Base-by-base conservation (phyloP, 352 stramenopile genomes). In the Plasmopara muralis region DNA sequence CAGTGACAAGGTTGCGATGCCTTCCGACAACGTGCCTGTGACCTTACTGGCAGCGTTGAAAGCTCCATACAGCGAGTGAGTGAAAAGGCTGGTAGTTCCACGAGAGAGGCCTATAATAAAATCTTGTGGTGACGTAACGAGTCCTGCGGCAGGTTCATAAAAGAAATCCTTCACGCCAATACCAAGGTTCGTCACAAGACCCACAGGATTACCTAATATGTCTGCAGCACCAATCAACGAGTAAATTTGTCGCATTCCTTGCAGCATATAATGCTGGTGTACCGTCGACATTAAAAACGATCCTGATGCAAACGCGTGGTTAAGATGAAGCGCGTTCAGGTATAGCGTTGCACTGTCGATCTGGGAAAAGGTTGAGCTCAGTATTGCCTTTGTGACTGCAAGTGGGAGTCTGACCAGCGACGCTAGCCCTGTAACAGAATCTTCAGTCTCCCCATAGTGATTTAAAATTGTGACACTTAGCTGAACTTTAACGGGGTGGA, bases 41-140 rank as follows among this genome's bases (percentile, higher is more conserved):
- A 97, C 85, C 56, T 96, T 97, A 48, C 89, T 96, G 4, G 91
- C 89, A 12, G 88, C 87, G 55, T 97, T 97, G 55, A 97, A 96
- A 30, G 87, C 93, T 42, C 91, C 89, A 35, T 96, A 88, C 1
- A 95, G 68, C 14, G 89, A 95, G 62, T 96, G 91, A 43, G 88
- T 93, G 6, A 95, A 80, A 7, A 96, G 66, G 50, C 85, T 95
- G 0, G 87, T 85, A 2, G 86, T 96, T 52, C 92, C 92, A 33
- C 88, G 76, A 10, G 82, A 93, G 1, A 98, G 69, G 0, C 90
- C 88, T 8, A 90, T 53, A 7, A 95, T 68, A 57, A 97, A 97
- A 41, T 93, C 85, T 34, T 90, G 80, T 10, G 84, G 83, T 1
- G 81, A 91, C 20, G 85, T 85, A 16, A 95, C 85, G 49, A 96